Evolutionary conservation across 331 rosid genomes (phyloP).

Genomic region (Pyrus hybrid): DNA sequence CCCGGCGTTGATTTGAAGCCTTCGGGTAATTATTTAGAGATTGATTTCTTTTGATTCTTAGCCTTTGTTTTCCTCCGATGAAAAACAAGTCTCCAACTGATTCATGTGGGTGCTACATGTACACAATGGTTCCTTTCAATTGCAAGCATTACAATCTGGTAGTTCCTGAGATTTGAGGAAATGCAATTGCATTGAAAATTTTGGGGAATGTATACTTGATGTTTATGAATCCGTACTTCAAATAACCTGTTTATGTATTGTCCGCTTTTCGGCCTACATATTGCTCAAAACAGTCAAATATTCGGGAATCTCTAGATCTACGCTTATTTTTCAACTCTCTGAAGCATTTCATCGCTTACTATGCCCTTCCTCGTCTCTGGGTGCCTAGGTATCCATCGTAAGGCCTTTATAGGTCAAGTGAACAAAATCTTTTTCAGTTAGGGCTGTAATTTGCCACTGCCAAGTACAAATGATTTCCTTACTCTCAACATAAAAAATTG

Average conservation of each 20-base stretch:
- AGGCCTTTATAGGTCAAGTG: neutral
- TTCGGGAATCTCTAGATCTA: too few species aligned
- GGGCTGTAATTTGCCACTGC: neutral
- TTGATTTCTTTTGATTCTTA: constrained; percentile 78
- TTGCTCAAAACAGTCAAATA: neutral
- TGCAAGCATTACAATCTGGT: constrained; percentile 34
- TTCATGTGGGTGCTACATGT: constrained; percentile 20
- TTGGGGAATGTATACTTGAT: too few species aligned
- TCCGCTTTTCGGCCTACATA: neutral
- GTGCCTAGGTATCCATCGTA: too few species aligned
- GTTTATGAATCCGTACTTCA: neutral
- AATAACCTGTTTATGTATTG: neutral
- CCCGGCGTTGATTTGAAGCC: constrained; percentile 72
- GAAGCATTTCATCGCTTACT: too few species aligned
- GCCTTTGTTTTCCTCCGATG: neutral
- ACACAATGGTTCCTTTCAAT: constrained; percentile 37
- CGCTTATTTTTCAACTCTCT: too few species aligned
- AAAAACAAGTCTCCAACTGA: constrained; percentile 26
- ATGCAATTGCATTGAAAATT: constrained; percentile 15
- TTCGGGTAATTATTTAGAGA: constrained; percentile 88
- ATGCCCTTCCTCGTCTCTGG: too few species aligned
- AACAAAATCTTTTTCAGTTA: neutral
- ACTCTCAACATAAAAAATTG: neutral
- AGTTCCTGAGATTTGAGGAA: constrained; percentile 15
- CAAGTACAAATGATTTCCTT: too few species aligned